Base-by-base conservation (phyloP, 2,329 filamentous ascomycete genomes). In the Diaporthe humulicola region DNA sequence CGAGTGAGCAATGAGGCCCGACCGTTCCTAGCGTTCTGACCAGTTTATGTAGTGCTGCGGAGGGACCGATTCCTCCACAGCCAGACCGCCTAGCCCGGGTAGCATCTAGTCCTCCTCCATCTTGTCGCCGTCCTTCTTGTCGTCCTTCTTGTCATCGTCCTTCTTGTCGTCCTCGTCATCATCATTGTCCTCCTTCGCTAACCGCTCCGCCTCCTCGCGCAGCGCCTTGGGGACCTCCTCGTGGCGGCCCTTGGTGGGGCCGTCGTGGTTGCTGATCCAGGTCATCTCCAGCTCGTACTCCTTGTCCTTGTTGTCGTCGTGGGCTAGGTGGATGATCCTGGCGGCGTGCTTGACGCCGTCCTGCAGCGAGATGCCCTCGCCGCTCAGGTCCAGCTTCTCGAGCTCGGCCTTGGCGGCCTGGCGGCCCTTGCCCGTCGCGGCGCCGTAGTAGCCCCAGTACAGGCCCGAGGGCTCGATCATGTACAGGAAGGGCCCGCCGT, bases 231-330 rank as follows among this genome's bases (percentile, higher is more conserved):
- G 97, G 74, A 99, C 97, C 85, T 98, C 95, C 85, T 96, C 90
- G 83, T 99, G 97, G 80, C 93, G 92, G 77, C 97, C 97, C 87
- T 97, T 96, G 77, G 96, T 98, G 48, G 96, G 95, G 7, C 96
- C 96, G 78, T 94, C 91, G 64, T 92, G 85, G 71, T 90, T 91
- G 85, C 95, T 98, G 84, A 98, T 94, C 97, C 97, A 99, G 75
- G 95, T 98, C 95, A 99, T 97, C 88, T 99, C 97, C 75, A 99
- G 89, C 91, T 99, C 97, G 82, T 98, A 99, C 78, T 98, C 97
- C 89, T 99, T 99, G 87, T 98, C 97, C 88, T 98, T 98, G 89
- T 96, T 98, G 85, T 99, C 97, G 85, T 98, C 97, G 83, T 99
- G 97, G 66, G 96, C 96, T 76, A 98, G 92, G 84, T 98, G 97